phyloP scores from a whole-genome alignment of 371 early-diverging fungal species.

The Lichtheimia ramosa region DNA sequence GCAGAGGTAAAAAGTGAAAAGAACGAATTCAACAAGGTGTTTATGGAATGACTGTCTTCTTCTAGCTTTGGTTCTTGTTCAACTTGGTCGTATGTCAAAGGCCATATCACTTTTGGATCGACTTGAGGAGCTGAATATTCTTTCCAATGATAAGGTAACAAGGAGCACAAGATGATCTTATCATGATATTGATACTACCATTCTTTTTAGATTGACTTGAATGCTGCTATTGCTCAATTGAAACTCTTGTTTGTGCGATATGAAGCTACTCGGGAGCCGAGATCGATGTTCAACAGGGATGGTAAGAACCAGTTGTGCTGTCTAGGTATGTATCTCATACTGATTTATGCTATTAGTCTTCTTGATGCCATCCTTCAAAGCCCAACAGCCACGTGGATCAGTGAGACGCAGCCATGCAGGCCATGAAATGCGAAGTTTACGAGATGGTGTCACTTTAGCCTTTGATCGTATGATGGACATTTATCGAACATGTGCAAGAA shows the following conservation, averaged over 20 bases:
- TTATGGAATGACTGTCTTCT: neutral
- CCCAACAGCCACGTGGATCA: conserved; percentile 6
- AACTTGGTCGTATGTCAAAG: neutral
- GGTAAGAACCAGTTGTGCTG: too few species aligned
- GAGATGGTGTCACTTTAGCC: conserved; percentile 16
- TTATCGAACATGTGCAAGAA: conserved; percentile 15
- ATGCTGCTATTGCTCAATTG: conserved; percentile 15
- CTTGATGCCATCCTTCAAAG: conserved; percentile 16
- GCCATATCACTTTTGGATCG: neutral
- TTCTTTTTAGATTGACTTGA: conserved; percentile 12
- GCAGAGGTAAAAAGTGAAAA: conserved; percentile 17
- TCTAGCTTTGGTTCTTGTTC: neutral
- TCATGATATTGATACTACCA: neutral
- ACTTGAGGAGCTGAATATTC: neutral
- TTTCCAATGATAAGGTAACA: too few species aligned
- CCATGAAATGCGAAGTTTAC: conserved; percentile 12
- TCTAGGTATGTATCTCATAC: too few species aligned
- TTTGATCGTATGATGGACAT: conserved; percentile 25
- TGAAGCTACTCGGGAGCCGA: neutral
- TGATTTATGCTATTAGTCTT: conserved; percentile 3
- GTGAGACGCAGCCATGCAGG: neutral
- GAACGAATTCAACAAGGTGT: neutral
- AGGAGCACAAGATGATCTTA: too few species aligned
- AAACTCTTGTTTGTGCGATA: conserved; percentile 11
- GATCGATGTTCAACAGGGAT: too few species aligned